These are phyloP conservation scores for Megacollybia marginata DNA, from an alignment of 768 basidiomycete species.

Conservation along the genomic window DNA sequence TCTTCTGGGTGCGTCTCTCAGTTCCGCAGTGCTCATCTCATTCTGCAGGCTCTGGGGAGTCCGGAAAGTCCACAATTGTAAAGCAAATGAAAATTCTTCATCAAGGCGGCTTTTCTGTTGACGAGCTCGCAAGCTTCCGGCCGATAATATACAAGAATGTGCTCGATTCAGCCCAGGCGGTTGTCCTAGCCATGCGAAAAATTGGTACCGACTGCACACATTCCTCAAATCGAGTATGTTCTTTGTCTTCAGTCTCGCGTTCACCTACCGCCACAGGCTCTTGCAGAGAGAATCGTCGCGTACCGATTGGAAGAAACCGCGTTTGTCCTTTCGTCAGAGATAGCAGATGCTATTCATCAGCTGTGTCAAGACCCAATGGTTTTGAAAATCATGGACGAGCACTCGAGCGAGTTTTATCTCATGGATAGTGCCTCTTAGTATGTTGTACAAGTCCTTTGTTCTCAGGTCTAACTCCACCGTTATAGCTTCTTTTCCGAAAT, in stretches of 20 bases:
- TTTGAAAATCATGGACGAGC: conserved; percentile 41
- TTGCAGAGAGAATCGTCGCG: conserved; percentile 6
- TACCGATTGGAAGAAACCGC: conserved; percentile 34
- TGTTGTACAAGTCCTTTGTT: conserved; percentile 20
- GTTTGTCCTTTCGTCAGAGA: conserved; percentile 34
- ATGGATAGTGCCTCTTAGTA: conserved; percentile 94
- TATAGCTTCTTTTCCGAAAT: conserved; percentile 86
- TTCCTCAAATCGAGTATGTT: conserved; percentile 48
- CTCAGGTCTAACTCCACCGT: background rate
- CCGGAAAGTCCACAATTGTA: conserved; percentile 92
- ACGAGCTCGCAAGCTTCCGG: conserved; percentile 72
- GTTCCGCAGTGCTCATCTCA: background rate
- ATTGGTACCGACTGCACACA: conserved; percentile 72
- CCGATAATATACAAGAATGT: conserved; percentile 82
- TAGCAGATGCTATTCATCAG: conserved; percentile 42
- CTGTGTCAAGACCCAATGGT: conserved; percentile 47
- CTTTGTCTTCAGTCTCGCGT: background rate
- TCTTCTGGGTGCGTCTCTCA: conserved; percentile 61
- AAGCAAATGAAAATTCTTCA: conserved; percentile 99
- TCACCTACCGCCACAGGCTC: background rate
- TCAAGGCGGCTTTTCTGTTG: conserved; percentile 77
- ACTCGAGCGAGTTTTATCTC: conserved; percentile 75
- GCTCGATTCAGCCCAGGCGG: conserved; percentile 80
- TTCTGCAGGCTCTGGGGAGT: conserved; percentile 80
- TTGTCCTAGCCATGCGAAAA: conserved; percentile 82